Base-by-base conservation (phyloP, 768 basidiomycete species). In the Roridomyces roridus region DNA sequence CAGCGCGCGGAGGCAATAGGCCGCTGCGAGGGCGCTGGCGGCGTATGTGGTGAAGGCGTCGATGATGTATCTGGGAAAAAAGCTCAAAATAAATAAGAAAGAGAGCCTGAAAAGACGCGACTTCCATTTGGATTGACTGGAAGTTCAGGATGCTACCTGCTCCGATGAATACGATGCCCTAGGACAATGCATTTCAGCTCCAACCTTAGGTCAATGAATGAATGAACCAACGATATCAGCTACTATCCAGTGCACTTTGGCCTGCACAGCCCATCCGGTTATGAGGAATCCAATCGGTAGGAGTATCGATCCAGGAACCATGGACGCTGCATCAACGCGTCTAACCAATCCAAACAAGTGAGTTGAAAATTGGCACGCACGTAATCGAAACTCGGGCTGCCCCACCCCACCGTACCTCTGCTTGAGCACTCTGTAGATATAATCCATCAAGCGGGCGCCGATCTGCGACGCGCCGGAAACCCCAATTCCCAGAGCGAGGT, bases 401-500 rank as follows among this genome's bases (percentile, higher is more conserved):
- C 79, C 78, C 35, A 76, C 68, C 18, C 71, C 74, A 7, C 69
- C 68, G 41, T 80, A 77, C 34, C 41, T 46, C 36, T 85, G 84
- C 47, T 77, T 81, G 1, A 71, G 70, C 57, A 81, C 84, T 47
- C 84, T 71, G 53, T 80, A 65, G n/a, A n/a, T n/a, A n/a, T n/a
- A n/a, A n/a, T n/a, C n/a, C n/a, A n/a, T n/a, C n/a, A n/a, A n/a
- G n/a, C 5, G 75, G 67, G 55, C 90, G 89, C 66, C 91, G 9
- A 80, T 10, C 65, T 85, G 80, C 1, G 85, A 81, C 0, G 81
- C 79, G 5, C 72, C 57, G 0, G 75, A 63, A 18, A 90, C 72
- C 2, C 91, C 91, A 2, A 88, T 18, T 0, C 89, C 89, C 9
- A 92, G 77, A 0, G 89, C 80, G 53, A 92, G 74, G 62, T 91